phyloP scores from a whole-genome alignment of 176 grass and related monocot species.

The Carex scoparia region DNA sequence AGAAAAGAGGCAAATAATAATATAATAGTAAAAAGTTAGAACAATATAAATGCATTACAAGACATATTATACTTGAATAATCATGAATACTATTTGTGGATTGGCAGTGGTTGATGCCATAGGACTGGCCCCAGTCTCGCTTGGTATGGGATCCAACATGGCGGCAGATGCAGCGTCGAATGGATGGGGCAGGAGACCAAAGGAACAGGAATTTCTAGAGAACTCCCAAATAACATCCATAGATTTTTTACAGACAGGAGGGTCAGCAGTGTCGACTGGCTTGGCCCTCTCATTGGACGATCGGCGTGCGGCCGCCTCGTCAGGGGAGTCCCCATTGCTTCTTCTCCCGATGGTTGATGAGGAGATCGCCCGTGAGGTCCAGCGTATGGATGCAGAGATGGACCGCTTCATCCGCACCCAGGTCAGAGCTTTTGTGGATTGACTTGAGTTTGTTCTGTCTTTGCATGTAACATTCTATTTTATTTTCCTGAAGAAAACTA shows the following conservation, averaged over 20 bases:
- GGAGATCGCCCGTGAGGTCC: slow-evolving; percentile 83
- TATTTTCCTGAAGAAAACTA: neutral
- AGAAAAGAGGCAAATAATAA: neutral
- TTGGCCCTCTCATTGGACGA: slow-evolving; percentile 84
- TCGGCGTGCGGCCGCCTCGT: slow-evolving; percentile 61
- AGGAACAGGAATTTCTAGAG: slow-evolving; percentile 92
- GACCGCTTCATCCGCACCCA: slow-evolving; percentile 92
- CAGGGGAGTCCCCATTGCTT: slow-evolving; percentile 73
- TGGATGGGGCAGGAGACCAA: slow-evolving; percentile 63
- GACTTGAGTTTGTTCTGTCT: neutral
- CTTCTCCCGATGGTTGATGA: slow-evolving; percentile 80
- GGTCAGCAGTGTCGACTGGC: slow-evolving; percentile 87
- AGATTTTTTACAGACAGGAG: slow-evolving; percentile 87
- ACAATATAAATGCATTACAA: neutral
- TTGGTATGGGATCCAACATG: slow-evolving; percentile 14
- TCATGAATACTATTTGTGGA: slow-evolving; percentile 20
- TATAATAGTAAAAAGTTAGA: neutral
- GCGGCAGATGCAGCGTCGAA: slow-evolving; percentile 44
- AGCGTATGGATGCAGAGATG: slow-evolving; percentile 92
- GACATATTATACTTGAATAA: slow-evolving; percentile 28
- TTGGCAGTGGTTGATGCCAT: slow-evolving; percentile 63
- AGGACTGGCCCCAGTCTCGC: slow-evolving; percentile 40
- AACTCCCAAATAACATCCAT: slow-evolving; percentile 99
- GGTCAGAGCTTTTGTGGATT: slow-evolving; percentile 35
- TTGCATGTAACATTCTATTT: neutral